phyloP scores from a whole-genome alignment of 306 rosid species.

The Lathyrus tuberosus region DNA sequence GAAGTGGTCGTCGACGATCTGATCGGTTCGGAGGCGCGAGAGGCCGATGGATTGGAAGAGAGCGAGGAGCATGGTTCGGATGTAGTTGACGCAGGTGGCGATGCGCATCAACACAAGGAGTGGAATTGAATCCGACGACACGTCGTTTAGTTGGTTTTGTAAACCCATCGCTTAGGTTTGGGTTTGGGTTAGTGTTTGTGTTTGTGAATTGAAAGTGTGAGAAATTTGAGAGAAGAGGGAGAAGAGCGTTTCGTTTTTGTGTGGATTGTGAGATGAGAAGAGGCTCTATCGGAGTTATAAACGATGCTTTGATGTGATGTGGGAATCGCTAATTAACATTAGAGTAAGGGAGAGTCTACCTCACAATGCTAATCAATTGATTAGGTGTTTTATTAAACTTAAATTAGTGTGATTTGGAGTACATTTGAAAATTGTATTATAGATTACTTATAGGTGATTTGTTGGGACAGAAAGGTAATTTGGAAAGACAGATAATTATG shows the following conservation, averaged over 20 bases:
- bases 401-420: too few relatives aligned
- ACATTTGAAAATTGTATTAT: too few relatives aligned
- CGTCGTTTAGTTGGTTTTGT: conserved; percentile 75
- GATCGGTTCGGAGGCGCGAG: conserved; percentile 39
- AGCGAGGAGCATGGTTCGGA: conserved; percentile 55
- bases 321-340: neutral
- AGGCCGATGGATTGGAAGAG: conserved; percentile 57
- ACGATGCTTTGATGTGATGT: neutral
- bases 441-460: too few relatives aligned
- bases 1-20: conserved; percentile 48
- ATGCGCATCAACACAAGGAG: conserved; percentile 59
- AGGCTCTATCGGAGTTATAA: conserved; percentile 5
- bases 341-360: neutral
- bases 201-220: neutral
- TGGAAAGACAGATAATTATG: too few relatives aligned
- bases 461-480: too few relatives aligned
- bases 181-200: too few relatives aligned
- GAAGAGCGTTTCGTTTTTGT: conserved; percentile 23
- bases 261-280: conserved; percentile 19
- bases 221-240: conserved; percentile 2
- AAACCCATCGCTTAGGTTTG: conserved; percentile 60
- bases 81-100: conserved; percentile 60
- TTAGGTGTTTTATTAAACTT: neutral
- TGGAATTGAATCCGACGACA: conserved; percentile 86
- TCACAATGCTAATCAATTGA: neutral